phyloP scores from a whole-genome alignment of 192 early-diverging fungal genomes.

The Ambispora gerdemannii region DNA sequence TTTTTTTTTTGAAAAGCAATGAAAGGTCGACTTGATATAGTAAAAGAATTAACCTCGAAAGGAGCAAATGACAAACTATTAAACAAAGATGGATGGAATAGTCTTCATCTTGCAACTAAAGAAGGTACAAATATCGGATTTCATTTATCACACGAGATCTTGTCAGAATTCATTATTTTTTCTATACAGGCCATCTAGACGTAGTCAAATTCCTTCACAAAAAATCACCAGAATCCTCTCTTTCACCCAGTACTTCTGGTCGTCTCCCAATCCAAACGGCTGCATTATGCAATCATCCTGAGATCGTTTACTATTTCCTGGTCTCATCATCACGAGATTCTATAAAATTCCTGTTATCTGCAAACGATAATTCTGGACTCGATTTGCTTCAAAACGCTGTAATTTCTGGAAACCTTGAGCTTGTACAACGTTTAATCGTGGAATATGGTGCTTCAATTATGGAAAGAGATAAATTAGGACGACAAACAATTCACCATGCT shows the following conservation, averaged over 20 bases:
- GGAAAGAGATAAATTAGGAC: slow-evolving; percentile 35
- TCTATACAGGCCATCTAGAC: slow-evolving; percentile 32
- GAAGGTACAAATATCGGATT: slow-evolving; percentile 30
- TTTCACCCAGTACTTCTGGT: slow-evolving; percentile 37
- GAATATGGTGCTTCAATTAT: slow-evolving; percentile 28
- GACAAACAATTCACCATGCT: slow-evolving; percentile 41
- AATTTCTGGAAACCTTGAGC: slow-evolving; percentile 30
- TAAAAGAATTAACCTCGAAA: slow-evolving; percentile 29
- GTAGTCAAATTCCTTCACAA: slow-evolving; percentile 31
- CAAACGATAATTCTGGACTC: slow-evolving; percentile 38
- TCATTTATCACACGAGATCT: neutral
- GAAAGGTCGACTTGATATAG: slow-evolving; percentile 36
- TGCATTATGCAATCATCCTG: slow-evolving; percentile 22
- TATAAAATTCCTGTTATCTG: slow-evolving; percentile 21
- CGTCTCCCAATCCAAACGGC: slow-evolving; percentile 42
- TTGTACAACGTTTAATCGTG: slow-evolving; percentile 29
- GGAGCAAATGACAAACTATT: slow-evolving; percentile 33
- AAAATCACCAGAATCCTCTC: slow-evolving; percentile 26
- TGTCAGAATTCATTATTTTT: neutral
- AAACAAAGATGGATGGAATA: slow-evolving; percentile 42
- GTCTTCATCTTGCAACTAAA: slow-evolving; percentile 46
- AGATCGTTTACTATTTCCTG: slow-evolving; percentile 29
- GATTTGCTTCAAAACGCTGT: slow-evolving; percentile 37
- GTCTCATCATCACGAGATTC: neutral
- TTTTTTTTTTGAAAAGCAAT: slow-evolving; percentile 27